Evolutionary conservation across 129 eudicot species (phyloP).

Genomic region (Saposhnikovia divaricata): DNA sequence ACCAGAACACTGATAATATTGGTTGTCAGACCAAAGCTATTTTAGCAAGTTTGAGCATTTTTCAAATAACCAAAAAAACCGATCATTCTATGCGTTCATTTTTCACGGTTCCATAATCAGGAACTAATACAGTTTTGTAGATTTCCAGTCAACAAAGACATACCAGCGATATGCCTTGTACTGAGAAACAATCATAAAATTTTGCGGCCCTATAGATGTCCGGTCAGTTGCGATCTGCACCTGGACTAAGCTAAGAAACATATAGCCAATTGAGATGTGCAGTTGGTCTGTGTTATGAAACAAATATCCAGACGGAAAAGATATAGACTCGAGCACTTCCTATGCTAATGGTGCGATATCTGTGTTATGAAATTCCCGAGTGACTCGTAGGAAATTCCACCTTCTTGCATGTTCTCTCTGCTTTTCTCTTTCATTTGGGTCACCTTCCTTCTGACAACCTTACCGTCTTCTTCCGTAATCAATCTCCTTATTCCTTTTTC

Average conservation of each 20-base stretch:
- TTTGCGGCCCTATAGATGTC: background rate
- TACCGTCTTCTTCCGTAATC: background rate
- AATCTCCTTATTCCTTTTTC: conserved; percentile 3
- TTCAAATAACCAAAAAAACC: background rate
- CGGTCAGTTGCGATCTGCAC: background rate
- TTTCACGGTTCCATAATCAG: background rate
- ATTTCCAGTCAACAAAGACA: background rate
- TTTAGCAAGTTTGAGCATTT: too few species aligned
- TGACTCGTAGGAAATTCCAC: conserved; percentile 1
- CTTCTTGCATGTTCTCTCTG: background rate
- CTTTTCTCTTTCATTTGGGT: conserved; percentile 7
- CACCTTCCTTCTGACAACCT: conserved; percentile 10
- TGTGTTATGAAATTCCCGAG: background rate
- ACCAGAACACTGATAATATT: background rate
- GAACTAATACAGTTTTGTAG: background rate
- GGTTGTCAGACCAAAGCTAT: too few species aligned
- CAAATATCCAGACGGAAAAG: background rate
- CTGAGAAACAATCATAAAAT: background rate
- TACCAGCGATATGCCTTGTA: background rate
- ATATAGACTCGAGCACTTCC: background rate
- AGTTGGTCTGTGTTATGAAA: background rate
- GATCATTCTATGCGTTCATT: too few species aligned
- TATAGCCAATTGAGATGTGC: background rate
- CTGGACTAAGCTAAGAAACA: background rate
- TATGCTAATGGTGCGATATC: background rate